Percentiles rank a stretch among this genome's conserved stretches.
phyloP scores from a whole-genome alignment of 805 yeast genomes.

The Metschnikowia aberdeeniae region DNA sequence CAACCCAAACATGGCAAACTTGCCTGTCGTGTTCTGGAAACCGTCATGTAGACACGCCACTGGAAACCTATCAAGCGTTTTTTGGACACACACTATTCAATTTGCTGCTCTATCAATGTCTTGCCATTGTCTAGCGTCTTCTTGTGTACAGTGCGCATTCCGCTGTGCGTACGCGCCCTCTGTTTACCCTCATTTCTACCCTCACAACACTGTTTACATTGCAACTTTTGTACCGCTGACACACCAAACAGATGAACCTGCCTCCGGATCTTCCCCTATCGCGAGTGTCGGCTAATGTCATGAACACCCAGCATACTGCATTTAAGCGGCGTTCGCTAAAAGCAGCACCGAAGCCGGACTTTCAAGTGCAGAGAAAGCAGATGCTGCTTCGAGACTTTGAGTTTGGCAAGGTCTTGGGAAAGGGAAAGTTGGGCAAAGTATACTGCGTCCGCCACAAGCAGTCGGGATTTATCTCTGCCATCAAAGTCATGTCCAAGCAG shows the following conservation, averaged over 20 bases:
- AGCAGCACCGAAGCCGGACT: not conserved
- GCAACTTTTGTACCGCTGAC: no score
- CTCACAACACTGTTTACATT: no score
- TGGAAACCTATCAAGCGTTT: no score
- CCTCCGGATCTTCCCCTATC: conserved; percentile 1
- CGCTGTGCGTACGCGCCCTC: no score
- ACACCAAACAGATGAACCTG: not conserved
- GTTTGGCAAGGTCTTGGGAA: conserved; percentile 81
- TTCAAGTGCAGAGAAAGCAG: not conserved
- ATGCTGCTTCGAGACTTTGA: conserved; percentile 64
- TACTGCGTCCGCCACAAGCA: conserved; percentile 77
- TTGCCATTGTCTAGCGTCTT: no score
- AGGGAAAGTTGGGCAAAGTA: conserved; percentile 91
- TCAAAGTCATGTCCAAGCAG: conserved; percentile 84
- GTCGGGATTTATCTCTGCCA: conserved; percentile 80
- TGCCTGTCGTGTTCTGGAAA: no score
- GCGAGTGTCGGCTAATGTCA: not conserved
- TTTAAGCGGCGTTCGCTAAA: not conserved
- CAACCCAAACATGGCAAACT: no score
- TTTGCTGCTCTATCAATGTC: no score
- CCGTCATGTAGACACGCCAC: no score
- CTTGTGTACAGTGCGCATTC: no score
- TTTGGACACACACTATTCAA: no score
- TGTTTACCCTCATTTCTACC: no score
- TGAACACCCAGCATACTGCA: not conserved